A percentile compares a stretch with the other conserved stretches of the same genome.
These are phyloP conservation scores for Trametes meyenii DNA, from an alignment of 768 basidiomycete genomes.

Conservation along the genomic window DNA sequence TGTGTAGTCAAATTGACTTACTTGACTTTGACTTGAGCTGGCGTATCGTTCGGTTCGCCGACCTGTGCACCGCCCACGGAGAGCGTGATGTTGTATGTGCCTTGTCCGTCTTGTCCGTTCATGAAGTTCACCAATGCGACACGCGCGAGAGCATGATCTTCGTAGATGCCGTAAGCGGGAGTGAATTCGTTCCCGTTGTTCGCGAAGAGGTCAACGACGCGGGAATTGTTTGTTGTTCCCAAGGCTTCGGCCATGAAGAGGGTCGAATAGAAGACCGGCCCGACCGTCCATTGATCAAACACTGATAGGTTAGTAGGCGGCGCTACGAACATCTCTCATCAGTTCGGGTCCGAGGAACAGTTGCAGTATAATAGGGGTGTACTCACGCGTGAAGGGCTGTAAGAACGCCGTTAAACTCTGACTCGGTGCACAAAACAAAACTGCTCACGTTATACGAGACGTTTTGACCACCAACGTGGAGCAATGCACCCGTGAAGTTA, in stretches of 20 bases:
- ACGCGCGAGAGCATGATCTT: constrained; percentile 61
- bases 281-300: constrained; percentile 72
- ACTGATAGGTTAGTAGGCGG: constrained; percentile 58
- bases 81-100: constrained; percentile 54
- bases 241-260: constrained; percentile 72
- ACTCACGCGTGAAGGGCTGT: constrained; percentile 44
- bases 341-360: background rate
- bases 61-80: constrained; percentile 48
- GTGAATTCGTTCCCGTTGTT: constrained; percentile 56
- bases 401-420: background rate
- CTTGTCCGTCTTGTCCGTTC: constrained; percentile 57
- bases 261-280: constrained; percentile 73
- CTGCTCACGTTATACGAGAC: constrained; percentile 69
- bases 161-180: constrained; percentile 73
- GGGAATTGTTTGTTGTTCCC: constrained; percentile 64
- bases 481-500: constrained; percentile 47
- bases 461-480: constrained; percentile 64
- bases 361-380: no score
- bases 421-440: no score
- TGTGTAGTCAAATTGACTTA: constrained; percentile 33
- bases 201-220: constrained; percentile 65
- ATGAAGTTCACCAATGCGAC: constrained; percentile 77
- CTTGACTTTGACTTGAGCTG: constrained; percentile 56
- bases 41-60: constrained; percentile 42
- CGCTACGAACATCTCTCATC: constrained; percentile 39